Conservation (phyloP, 1,284 basidiomycete species). For the Earliella scabrosa region DNA sequence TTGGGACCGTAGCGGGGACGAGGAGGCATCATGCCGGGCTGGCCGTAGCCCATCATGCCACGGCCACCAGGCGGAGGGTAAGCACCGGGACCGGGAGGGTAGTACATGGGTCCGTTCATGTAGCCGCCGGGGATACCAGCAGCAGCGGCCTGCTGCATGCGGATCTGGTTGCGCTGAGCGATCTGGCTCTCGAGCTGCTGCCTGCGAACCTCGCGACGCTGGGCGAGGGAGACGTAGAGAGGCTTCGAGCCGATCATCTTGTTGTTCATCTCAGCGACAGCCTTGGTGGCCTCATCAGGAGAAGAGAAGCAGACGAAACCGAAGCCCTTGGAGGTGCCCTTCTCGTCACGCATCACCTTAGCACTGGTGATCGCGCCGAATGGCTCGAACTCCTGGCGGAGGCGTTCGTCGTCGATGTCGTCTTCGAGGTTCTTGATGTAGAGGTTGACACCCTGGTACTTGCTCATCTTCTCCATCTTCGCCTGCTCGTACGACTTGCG, state of each 20-base stretch:
- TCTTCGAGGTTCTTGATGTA: slow-evolving; percentile 99
- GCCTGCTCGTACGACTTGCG: slow-evolving; percentile 94
- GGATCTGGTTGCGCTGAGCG: slow-evolving; percentile 93
- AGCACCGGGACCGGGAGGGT: slow-evolving; percentile 80
- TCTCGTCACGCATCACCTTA: slow-evolving; percentile 99
- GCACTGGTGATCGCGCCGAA: slow-evolving; percentile 98
- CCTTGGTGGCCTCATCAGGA: slow-evolving; percentile 99
- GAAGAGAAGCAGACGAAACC: slow-evolving; percentile 99
- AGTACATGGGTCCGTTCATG: slow-evolving; percentile 88
- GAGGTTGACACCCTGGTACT: slow-evolving; percentile 98
- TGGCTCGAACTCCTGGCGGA: slow-evolving; percentile 94
- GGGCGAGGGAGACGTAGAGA: slow-evolving; percentile 97
- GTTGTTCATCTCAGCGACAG: slow-evolving; percentile 99
- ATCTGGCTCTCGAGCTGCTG: slow-evolving; percentile 99
- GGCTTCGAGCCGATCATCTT: slow-evolving; percentile 99
- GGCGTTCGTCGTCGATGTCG: slow-evolving; percentile 94
- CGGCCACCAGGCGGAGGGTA: slow-evolving; percentile 82
- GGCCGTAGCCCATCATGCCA: slow-evolving; percentile 83
- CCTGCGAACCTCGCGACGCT: slow-evolving; percentile 97
- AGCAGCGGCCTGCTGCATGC: slow-evolving; percentile 91
- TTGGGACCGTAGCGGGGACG: slow-evolving; percentile 83
- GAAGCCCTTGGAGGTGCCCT: slow-evolving; percentile 91
- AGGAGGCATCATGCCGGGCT: slow-evolving; percentile 86
- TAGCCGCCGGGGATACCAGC: slow-evolving; percentile 84
- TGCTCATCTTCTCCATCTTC: slow-evolving; percentile 97